Base-by-base conservation (phyloP, 306 rosid species). In the Biancaea sappan region DNA sequence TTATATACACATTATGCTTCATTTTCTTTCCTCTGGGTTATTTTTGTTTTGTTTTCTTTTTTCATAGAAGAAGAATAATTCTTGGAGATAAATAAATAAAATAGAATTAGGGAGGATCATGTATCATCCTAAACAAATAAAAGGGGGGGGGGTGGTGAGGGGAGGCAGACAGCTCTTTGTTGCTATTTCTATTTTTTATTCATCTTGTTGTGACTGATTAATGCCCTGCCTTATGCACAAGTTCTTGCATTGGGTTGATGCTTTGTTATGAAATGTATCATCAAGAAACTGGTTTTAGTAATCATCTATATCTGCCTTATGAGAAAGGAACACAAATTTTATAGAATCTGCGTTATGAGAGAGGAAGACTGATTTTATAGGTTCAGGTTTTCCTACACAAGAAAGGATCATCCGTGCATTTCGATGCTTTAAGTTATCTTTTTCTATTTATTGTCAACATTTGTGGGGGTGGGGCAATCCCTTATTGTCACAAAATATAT, bases 401-500 rank as follows among this genome's bases (percentile, higher is more conserved):
- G 54, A 58, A 77, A 22, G 16, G 71, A 34, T 5, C 26, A 14
- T 19, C 3, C 47, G 15, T 44, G 6, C 51, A 43, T 29, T 16
- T 29, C 61, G 51, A 48, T 61, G 61, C 47, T 9, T 28, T 12
- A 73, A 22, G 8, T 24, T 34, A 40, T 56, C 8, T 35, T 28
- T 35, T 35, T 37, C 32, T 2, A 25, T 25, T 37, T 50, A 26
- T n/a, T 53, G 34, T 9, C 54, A 75, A 18, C 46, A 28, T 65
- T 53, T 56, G 31, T 22, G 16, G 4, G 8, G 32, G 31, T 22
- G 16, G 4, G 8, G 32, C 4, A 48, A 40, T 6, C 41, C 41
- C 57, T 37, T 48, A 25, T 51, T 64, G 63, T 25, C 31, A 32
- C 63, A n/a, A n/a, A n/a, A n/a, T n/a, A n/a, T n/a, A n/a, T n/a